Percentiles rank a stretch among this genome's conserved stretches.
These are phyloP conservation scores for Kwoniella shandongensis DNA, from an alignment of 768 basidiomycete species.

Conservation along the genomic window DNA sequence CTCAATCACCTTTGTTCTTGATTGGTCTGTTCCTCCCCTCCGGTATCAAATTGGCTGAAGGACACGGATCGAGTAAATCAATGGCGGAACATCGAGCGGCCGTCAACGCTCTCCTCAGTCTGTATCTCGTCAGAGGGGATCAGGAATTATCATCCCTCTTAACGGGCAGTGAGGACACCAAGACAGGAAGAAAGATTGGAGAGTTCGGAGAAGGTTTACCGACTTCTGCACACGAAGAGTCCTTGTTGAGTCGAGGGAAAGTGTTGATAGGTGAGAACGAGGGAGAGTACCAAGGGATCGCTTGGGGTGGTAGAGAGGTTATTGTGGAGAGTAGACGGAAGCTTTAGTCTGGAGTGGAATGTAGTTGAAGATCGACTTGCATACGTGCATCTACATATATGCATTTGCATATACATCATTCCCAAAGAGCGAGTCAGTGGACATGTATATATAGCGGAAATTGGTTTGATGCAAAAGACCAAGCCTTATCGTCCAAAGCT, in stretches of 20 bases:
- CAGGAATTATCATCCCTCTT: not conserved
- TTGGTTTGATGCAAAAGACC: too few species aligned
- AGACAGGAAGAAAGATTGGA: not conserved
- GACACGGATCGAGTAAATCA: slow-evolving; percentile 84
- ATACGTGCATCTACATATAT: too few species aligned
- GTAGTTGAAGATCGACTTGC: not conserved
- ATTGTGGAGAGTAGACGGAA: slow-evolving; percentile 18
- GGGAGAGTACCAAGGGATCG: not conserved
- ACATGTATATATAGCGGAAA: too few species aligned
- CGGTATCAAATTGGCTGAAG: slow-evolving; percentile 82
- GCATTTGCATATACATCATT: too few species aligned
- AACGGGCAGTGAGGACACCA: not conserved
- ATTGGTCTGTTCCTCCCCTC: slow-evolving; percentile 85
- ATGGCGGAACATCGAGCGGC: slow-evolving; percentile 91
- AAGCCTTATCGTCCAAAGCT: too few species aligned
- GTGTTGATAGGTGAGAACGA: slow-evolving; percentile 1
- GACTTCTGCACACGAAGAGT: slow-evolving; percentile 4
- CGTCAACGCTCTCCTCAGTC: slow-evolving; percentile 44
- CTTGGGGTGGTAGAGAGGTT: slow-evolving; percentile 21
- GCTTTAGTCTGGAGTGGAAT: slow-evolving; percentile 1
- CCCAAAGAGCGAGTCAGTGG: too few species aligned
- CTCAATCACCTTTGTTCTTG: slow-evolving; percentile 89
- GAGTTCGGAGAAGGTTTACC: slow-evolving; percentile 5
- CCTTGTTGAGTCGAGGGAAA: slow-evolving; percentile 5
- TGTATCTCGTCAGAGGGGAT: slow-evolving; percentile 46